Conservation (phyloP, 352 stramenopile genomes). For the Pelagophyceae sp. region DNA sequence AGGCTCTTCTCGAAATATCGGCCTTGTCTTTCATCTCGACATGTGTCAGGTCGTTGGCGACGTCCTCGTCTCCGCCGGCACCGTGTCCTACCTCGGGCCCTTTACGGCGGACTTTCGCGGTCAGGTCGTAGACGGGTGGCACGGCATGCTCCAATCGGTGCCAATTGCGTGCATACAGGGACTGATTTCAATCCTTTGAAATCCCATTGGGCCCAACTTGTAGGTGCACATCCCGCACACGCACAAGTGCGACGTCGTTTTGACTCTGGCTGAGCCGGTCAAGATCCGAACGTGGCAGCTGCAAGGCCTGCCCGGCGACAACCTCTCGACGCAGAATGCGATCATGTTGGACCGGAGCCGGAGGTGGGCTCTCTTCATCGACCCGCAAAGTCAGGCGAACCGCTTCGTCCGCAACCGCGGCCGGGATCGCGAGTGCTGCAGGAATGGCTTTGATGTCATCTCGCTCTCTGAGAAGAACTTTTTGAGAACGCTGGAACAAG, state of each 20-base stretch:
- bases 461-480: conserved; percentile 74
- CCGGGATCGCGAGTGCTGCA: conserved; percentile 41
- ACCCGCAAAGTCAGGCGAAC: conserved; percentile 83
- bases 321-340: conserved; percentile 83
- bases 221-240: conserved; percentile 82
- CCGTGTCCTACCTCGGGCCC: conserved; percentile 69
- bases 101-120: conserved; percentile 63
- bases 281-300: conserved; percentile 87
- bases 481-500: conserved; percentile 85
- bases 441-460: conserved; percentile 74
- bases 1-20: too few relatives aligned
- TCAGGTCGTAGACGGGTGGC: conserved; percentile 62
- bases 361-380: conserved; percentile 86
- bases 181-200: too few relatives aligned
- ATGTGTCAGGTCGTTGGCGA: conserved; percentile 63
- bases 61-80: conserved; percentile 66
- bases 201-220: too few relatives aligned
- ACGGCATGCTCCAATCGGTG: neutral
- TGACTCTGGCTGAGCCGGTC: conserved; percentile 85
- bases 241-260: conserved; percentile 85
- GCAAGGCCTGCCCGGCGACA: conserved; percentile 77
- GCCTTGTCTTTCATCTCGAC: too few relatives aligned
- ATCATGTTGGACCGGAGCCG: conserved; percentile 87
- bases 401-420: conserved; percentile 87
- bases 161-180: too few relatives aligned